These are phyloP conservation scores for Dioscorea cayenensis DNA, from an alignment of 116 monocot genomes.

Conservation along the genomic window DNA sequence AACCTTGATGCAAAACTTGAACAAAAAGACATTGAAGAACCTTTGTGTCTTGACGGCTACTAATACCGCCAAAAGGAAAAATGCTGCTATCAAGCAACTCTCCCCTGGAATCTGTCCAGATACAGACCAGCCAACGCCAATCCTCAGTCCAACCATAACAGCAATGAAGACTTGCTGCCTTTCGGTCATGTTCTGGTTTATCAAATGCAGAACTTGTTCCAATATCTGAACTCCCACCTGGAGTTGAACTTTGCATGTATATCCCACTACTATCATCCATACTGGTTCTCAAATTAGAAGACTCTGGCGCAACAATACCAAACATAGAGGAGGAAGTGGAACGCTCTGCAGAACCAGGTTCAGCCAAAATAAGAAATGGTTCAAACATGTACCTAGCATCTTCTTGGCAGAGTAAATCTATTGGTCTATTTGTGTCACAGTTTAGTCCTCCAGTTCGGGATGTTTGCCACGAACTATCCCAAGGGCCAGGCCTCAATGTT, in stretches of 20 bases:
- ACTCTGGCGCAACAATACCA: constrained; percentile 22
- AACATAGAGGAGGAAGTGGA: constrained; percentile 18
- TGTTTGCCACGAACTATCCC: constrained; percentile 89
- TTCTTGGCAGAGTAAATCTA: constrained; percentile 46
- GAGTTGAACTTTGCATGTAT: constrained; percentile 40
- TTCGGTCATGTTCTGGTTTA: constrained; percentile 43
- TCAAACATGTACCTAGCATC: constrained; percentile 78
- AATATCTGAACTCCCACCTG: constrained; percentile 36
- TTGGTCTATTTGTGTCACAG: constrained; percentile 35
- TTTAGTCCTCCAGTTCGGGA: constrained; percentile 36
- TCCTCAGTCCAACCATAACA: constrained; percentile 99
- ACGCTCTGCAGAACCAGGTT: constrained; percentile 60
- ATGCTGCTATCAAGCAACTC: constrained; percentile 85
- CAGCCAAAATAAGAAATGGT: constrained; percentile 86
- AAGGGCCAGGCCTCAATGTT: constrained; percentile 46
- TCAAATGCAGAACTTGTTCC: constrained; percentile 28
- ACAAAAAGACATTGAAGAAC: constrained; percentile 85
- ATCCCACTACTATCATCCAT: constrained; percentile 48
- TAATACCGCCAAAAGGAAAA: constrained; percentile 92
- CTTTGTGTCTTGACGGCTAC: constrained; percentile 93
- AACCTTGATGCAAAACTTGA: constrained; percentile 85
- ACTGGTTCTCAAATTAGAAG: constrained; percentile 38
- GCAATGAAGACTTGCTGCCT: constrained; percentile 73
- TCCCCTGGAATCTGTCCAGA: constrained; percentile 94
- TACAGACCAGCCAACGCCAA: constrained; percentile 89